Percentiles rank a stretch among this genome's conserved stretches.
These are phyloP conservation scores for Penicillium sp. DNA, from an alignment of 2,329 filamentous ascomycete species.

Conservation along the genomic window DNA sequence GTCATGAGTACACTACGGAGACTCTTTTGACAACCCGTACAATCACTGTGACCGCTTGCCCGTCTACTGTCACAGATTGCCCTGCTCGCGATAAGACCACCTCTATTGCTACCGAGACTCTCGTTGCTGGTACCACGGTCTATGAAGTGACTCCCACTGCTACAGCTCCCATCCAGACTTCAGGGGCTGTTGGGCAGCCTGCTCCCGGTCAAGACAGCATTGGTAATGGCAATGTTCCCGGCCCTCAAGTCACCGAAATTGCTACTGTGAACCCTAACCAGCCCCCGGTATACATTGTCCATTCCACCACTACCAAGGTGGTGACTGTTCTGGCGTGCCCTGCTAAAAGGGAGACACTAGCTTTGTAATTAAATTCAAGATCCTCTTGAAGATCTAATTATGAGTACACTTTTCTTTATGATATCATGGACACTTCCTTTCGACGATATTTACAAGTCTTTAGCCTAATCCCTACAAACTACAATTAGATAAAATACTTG, in stretches of 20 bases:
- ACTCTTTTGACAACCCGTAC: conserved; percentile 18
- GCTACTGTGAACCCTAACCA: neutral
- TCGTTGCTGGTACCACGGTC: conserved; percentile 23
- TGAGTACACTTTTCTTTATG: neutral
- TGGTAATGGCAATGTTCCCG: neutral
- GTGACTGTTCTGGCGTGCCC: neutral
- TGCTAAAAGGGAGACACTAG: neutral
- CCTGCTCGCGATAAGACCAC: conserved; percentile 20
- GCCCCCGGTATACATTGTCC: neutral
- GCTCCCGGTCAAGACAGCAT: neutral
- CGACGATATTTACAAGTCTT: no score
- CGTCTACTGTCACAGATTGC: conserved; percentile 19
- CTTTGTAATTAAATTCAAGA: neutral
- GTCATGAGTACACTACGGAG: conserved; percentile 10
- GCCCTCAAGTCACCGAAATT: neutral
- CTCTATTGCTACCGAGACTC: conserved; percentile 21
- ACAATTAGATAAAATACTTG: no score
- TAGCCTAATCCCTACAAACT: no score
- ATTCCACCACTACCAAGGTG: neutral
- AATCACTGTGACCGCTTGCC: conserved; percentile 19
- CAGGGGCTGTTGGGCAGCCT: neutral
- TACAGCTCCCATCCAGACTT: neutral
- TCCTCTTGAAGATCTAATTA: neutral
- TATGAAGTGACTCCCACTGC: conserved; percentile 3
- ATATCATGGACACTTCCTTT: no score